phyloP scores from a whole-genome alignment of 495 filamentous ascomycete genomes.

The Lasiosphaeria ovina region DNA sequence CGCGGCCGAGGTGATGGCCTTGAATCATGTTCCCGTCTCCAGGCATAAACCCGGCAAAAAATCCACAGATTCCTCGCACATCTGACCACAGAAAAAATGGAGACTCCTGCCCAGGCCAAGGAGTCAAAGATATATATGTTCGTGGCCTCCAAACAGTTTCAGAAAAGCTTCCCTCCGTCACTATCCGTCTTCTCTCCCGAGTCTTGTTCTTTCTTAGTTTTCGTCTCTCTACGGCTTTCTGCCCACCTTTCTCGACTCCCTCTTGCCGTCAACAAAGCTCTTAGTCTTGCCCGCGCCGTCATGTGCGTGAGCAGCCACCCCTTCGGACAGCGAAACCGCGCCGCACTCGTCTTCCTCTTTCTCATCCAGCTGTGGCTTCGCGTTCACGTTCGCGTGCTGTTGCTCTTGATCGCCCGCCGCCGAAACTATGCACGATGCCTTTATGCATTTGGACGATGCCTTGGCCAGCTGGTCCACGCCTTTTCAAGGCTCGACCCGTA shows the following conservation, averaged over 20 bases:
- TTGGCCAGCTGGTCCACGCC: conserved; percentile 32
- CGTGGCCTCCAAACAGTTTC: not conserved
- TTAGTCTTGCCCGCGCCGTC: too few relatives aligned
- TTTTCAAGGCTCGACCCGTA: conserved; percentile 40
- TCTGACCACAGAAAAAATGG: not conserved
- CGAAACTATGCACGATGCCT: too few relatives aligned
- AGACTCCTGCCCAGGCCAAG: not conserved
- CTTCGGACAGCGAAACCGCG: too few relatives aligned
- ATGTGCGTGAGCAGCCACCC: too few relatives aligned
- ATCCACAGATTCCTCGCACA: too few relatives aligned
- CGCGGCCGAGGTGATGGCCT: too few relatives aligned
- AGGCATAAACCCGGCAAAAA: too few relatives aligned
- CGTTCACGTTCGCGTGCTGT: too few relatives aligned
- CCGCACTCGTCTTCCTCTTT: not conserved
- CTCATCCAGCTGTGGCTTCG: not conserved
- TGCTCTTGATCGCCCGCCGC: not conserved
- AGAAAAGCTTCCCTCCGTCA: not conserved
- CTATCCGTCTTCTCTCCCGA: not conserved
- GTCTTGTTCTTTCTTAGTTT: not conserved
- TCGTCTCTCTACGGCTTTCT: not conserved
- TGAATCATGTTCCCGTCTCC: too few relatives aligned
- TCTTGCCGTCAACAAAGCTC: too few relatives aligned
- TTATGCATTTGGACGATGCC: too few relatives aligned
- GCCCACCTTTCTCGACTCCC: not conserved
- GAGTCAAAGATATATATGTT: conserved; percentile 9